Evolutionary conservation across 163 green algal genomes (phyloP).

Genomic region (Scenedesmus sp.): DNA sequence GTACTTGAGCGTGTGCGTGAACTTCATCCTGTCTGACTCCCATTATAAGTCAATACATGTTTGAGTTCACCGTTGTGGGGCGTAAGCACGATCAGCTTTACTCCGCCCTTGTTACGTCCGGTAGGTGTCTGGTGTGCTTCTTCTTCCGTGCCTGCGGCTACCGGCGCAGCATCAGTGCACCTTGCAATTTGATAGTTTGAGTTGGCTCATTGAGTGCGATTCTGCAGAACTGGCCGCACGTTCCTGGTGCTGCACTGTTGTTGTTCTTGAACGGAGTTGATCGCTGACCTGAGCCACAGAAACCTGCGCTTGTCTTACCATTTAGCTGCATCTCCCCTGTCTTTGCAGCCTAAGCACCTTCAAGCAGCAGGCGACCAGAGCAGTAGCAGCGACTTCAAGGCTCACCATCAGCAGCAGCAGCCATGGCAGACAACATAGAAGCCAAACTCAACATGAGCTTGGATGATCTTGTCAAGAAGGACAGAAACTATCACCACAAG

Average conservation of each 20-base stretch:
- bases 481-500: background rate
- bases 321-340: background rate
- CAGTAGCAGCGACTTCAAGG: background rate
- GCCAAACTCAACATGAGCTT: constrained; percentile 43
- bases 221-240: background rate
- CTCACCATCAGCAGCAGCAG: constrained; percentile 11
- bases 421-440: constrained; percentile 45
- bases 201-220: background rate
- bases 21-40: background rate
- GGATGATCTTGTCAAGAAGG: constrained; percentile 37
- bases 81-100: no score
- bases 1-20: constrained; percentile 59
- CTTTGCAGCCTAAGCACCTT: background rate
- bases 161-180: background rate
- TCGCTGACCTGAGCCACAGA: background rate
- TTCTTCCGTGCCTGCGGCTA: background rate
- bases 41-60: background rate
- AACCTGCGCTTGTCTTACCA: background rate
- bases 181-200: background rate
- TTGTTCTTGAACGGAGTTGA: background rate
- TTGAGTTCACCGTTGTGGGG: no score
- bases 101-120: background rate
- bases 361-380: background rate
- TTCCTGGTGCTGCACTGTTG: background rate
- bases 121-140: background rate